A percentile compares a stretch with the other conserved stretches of the same genome.
These are phyloP conservation scores for Aspergillus leporis DNA, from an alignment of 495 filamentous ascomycete species.

Conservation along the genomic window DNA sequence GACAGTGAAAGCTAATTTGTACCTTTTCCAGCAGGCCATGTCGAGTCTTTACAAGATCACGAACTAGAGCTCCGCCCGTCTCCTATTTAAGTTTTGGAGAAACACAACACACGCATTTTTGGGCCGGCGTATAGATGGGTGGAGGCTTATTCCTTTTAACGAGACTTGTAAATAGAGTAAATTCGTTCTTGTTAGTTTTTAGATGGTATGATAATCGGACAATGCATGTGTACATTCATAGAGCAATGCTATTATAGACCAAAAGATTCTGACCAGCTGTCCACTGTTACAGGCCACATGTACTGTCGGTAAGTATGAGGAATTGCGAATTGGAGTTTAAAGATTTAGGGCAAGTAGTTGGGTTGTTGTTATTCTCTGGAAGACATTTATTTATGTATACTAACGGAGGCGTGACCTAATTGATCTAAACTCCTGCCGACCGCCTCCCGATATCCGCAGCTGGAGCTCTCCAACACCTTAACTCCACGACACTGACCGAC, in stretches of 20 bases:
- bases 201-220: too few species aligned
- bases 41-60: slow-evolving; percentile 30
- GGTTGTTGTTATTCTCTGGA: too few species aligned
- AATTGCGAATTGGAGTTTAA: too few species aligned
- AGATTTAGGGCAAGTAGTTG: too few species aligned
- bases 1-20: background rate
- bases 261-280: too few species aligned
- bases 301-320: too few species aligned
- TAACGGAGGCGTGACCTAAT: background rate
- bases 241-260: background rate
- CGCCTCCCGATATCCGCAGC: slow-evolving; percentile 21
- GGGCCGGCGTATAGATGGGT: slow-evolving; percentile 11
- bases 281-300: too few species aligned
- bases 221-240: background rate
- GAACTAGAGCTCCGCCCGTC: slow-evolving; percentile 10
- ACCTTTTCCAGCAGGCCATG: slow-evolving; percentile 34
- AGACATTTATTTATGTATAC: too few species aligned
- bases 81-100: background rate
- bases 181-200: background rate
- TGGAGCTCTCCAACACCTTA: slow-evolving; percentile 16
- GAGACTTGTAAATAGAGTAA: slow-evolving; percentile 10
- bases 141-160: background rate
- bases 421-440: slow-evolving; percentile 7
- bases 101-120: background rate
- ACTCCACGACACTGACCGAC: slow-evolving; percentile 8